phyloP scores from a whole-genome alignment of 2,329 filamentous ascomycete genomes.

The Ophiostoma sp. region DNA sequence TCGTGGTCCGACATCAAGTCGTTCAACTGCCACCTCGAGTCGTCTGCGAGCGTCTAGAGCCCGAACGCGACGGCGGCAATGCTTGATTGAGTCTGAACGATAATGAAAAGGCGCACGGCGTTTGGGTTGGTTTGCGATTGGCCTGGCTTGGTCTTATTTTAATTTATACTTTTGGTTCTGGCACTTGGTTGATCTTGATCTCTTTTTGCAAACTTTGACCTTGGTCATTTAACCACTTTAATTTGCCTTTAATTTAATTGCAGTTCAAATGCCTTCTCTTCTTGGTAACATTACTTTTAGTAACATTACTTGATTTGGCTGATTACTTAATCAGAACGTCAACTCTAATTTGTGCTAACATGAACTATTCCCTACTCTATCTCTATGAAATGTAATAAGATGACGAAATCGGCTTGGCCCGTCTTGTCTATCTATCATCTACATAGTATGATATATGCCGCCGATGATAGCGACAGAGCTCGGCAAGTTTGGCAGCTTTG shows the following conservation, averaged over 20 bases:
- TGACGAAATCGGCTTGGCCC: neutral
- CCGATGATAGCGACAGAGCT: constrained; percentile 9
- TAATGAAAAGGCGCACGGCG: constrained; percentile 4
- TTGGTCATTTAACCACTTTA: neutral
- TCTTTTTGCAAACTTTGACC: neutral
- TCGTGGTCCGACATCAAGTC: constrained; percentile 41
- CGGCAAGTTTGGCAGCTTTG: constrained; percentile 11
- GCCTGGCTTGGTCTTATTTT: neutral
- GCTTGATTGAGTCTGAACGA: neutral
- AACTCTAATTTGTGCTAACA: neutral
- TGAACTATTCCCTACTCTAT: neutral
- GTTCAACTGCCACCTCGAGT: constrained; percentile 35
- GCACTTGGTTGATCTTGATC: neutral
- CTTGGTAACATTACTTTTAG: neutral
- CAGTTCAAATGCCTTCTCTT: constrained; percentile 7
- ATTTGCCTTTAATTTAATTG: neutral
- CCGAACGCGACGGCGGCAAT: neutral
- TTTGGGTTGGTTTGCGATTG: neutral
- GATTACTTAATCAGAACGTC: neutral
- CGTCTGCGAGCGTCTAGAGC: constrained; percentile 17
- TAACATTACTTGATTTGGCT: constrained; percentile 8
- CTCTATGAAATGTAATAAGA: neutral
- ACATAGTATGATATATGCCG: neutral
- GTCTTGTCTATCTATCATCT: neutral
- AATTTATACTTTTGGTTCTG: neutral